Evolutionary conservation across 805 yeast genomes (phyloP).

Genomic region (Ascoidea rubescens): DNA sequence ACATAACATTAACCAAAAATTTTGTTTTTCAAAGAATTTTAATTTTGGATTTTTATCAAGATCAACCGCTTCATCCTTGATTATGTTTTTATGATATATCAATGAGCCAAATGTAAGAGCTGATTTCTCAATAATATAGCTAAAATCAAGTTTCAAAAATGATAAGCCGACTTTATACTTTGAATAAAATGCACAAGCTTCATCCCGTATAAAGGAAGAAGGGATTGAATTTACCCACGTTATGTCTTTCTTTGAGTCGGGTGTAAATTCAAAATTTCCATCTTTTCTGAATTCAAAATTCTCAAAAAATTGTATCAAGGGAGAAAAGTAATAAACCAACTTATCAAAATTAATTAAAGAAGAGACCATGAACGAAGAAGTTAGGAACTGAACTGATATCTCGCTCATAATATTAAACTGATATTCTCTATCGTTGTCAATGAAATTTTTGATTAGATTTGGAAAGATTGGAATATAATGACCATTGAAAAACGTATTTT

Average conservation of each 20-base stretch:
- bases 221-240: neutral
- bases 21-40: constrained; percentile 42
- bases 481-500: neutral
- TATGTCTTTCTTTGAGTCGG: neutral
- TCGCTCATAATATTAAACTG: neutral
- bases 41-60: neutral
- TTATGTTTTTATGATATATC: constrained; percentile 46
- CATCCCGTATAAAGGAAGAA: neutral
- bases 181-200: too few species aligned
- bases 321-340: neutral
- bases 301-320: neutral
- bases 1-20: constrained; percentile 29
- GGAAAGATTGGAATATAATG: neutral
- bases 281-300: neutral
- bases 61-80: too few species aligned
- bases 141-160: neutral
- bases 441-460: too few species aligned
- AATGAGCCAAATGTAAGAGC: constrained; percentile 66
- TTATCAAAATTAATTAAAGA: neutral
- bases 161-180: too few species aligned
- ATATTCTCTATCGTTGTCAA: neutral
- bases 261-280: neutral
- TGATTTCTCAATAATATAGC: constrained; percentile 21
- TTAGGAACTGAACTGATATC: neutral
- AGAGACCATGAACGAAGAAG: neutral